These are phyloP conservation scores for Vitellaria paradoxa DNA, from an alignment of 179 eudicot genomes.

Conservation along the genomic window DNA sequence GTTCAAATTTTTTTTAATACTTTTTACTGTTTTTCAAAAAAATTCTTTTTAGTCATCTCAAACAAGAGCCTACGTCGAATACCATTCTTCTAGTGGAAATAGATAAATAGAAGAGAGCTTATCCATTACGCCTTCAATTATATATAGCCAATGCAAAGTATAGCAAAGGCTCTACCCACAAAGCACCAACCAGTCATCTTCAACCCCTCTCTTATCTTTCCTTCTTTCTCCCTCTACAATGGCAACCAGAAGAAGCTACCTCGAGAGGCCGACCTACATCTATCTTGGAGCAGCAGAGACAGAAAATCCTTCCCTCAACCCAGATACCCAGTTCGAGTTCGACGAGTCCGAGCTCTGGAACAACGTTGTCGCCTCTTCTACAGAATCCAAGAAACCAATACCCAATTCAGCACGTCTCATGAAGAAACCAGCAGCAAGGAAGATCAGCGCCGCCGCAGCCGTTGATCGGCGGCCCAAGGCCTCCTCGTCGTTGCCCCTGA, in stretches of 20 bases:
- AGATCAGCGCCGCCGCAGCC: not conserved
- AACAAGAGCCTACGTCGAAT: too few species aligned
- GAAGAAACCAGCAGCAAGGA: not conserved
- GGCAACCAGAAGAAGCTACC: conserved; percentile 25
- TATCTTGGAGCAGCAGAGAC: conserved; percentile 19
- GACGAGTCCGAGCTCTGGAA: conserved; percentile 50
- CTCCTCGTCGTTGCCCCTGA: conserved; percentile 49
- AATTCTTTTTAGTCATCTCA: too few species aligned
- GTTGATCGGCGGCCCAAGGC: conserved; percentile 5
- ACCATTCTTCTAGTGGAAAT: not conserved
- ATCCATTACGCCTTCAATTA: conserved; percentile 12
- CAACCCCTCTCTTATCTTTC: not conserved
- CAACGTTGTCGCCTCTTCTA: not conserved
- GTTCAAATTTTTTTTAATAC: too few species aligned
- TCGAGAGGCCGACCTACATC: conserved; percentile 22
- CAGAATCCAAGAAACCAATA: conserved; percentile 16
- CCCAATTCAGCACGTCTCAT: not conserved
- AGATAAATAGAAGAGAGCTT: conserved; percentile 10
- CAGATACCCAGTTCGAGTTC: conserved; percentile 33
- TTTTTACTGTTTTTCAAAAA: too few species aligned
- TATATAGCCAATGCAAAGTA: too few species aligned
- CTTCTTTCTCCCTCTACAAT: not conserved
- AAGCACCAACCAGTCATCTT: not conserved
- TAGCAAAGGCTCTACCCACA: too few species aligned
- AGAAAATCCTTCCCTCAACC: not conserved